Base-by-base conservation (phyloP, 352 stramenopile genomes). In the Globisporangium okanoganense region DNA sequence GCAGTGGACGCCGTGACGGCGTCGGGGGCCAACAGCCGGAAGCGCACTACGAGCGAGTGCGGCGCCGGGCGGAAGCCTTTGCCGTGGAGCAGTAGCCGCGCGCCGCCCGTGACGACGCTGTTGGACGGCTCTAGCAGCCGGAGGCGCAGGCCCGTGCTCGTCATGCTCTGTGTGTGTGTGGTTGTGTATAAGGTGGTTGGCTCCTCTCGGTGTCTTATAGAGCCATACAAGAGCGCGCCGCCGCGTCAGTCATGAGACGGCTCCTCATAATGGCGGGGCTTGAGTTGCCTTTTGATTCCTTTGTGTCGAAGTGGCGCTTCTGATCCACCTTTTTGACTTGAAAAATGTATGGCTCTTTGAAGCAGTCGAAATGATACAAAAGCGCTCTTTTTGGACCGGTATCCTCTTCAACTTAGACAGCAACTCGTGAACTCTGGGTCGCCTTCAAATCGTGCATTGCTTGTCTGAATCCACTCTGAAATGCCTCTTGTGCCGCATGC, bases 41-140 rank as follows among this genome's bases (percentile, higher is more conserved):
- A 85, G 33, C 78, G 76, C 49, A 90, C 78, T n/a, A 72, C 65
- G 51, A 90, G 73, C 52, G 81, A 86, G 66, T 90, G 81, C 50
- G 78, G 81, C 29, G 54, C 57, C 31, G 81, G 69, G 3, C 75
- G 74, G 70, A 91, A 91, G 31, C 79, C 79, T 3, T 62, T 76
- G 56, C 82, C 79, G 51, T 91, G 78, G 29, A 91, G 59, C 6
- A 85, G 22, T n/a, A 91, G 16, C 48, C 66, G 75, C 18, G 78
- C 75, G 38, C 79, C 79, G 29, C 82, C 82, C 18, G 68, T 62
- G 35, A 81, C 66, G 33, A 75, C 75, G 52, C 74, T 72, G 51
- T 73, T 63, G 5, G 61, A 62, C 24, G 81, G 79, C 61, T 91
- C 81, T 6, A 88, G 62, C 5, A 91, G 59, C 0, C 71, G 76